Conservation (phyloP, 371 early-diverging fungal genomes). For the Rhizopus microsporus region DNA sequence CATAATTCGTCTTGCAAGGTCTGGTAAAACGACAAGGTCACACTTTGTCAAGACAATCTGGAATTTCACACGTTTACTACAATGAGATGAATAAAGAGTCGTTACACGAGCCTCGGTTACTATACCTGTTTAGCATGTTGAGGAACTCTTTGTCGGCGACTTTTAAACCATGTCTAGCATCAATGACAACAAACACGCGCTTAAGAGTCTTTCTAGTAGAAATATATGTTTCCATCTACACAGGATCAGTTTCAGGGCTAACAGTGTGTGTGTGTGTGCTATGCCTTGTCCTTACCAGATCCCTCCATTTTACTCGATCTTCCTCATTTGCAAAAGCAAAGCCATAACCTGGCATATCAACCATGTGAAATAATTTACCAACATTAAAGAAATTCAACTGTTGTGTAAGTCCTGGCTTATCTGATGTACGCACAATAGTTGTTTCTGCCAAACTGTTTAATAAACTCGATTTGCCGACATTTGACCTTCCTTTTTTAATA, state of each 20-base stretch:
- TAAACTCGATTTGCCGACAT: slow-evolving; percentile 81
- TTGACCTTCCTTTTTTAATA: slow-evolving; percentile 59
- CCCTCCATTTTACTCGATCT: slow-evolving; percentile 58
- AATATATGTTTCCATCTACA: slow-evolving; percentile 73
- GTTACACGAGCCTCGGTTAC: neutral
- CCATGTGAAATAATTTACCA: slow-evolving; percentile 62
- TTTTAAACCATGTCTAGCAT: slow-evolving; percentile 81
- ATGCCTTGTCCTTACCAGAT: slow-evolving; percentile 50
- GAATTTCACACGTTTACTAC: slow-evolving; percentile 58
- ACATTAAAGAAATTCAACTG: slow-evolving; percentile 80
- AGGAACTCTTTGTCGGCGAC: slow-evolving; percentile 63
- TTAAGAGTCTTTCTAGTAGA: slow-evolving; percentile 59
- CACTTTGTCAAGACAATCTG: slow-evolving; percentile 84
- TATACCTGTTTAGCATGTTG: slow-evolving; percentile 46
- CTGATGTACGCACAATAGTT: slow-evolving; percentile 61
- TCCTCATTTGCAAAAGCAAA: slow-evolving; percentile 81
- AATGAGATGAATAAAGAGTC: neutral
- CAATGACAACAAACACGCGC: slow-evolving; percentile 73
- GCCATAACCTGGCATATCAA: slow-evolving; percentile 91
- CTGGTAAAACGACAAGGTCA: slow-evolving; percentile 66
- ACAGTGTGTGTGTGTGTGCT: neutral
- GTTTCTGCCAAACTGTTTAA: slow-evolving; percentile 69
- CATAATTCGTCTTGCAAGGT: slow-evolving; percentile 60
- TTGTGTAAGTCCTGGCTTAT: slow-evolving; percentile 81
- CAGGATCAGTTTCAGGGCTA: neutral